These are phyloP conservation scores for Trichoderma polysporum DNA, from an alignment of 2,329 filamentous ascomycete genomes.

Conservation along the genomic window DNA sequence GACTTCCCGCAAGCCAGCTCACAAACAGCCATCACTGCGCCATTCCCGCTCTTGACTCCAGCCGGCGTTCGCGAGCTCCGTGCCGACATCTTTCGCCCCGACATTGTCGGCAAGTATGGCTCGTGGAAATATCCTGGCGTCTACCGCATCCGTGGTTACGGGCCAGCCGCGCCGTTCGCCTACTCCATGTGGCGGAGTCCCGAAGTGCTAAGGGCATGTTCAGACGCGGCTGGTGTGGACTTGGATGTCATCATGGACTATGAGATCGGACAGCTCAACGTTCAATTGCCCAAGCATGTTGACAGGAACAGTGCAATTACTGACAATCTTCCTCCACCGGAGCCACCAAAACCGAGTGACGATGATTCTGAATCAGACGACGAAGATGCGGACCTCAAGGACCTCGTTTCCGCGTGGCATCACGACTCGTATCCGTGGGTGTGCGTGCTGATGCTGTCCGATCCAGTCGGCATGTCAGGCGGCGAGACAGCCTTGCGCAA, in stretches of 20 bases:
- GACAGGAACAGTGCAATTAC: slow-evolving; percentile 26
- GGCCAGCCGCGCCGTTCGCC: slow-evolving; percentile 4
- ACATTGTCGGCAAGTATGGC: slow-evolving; percentile 19
- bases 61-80: slow-evolving; percentile 12
- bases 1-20: slow-evolving; percentile 12
- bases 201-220: slow-evolving; percentile 53
- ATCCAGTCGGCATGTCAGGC: slow-evolving; percentile 47
- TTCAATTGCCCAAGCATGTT: slow-evolving; percentile 32
- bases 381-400: slow-evolving; percentile 24
- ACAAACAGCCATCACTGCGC: slow-evolving; percentile 14
- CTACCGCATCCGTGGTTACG: slow-evolving; percentile 19
- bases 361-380: slow-evolving; percentile 26
- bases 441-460: slow-evolving; percentile 52
- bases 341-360: slow-evolving; percentile 28
- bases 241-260: slow-evolving; percentile 56
- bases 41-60: slow-evolving; percentile 12
- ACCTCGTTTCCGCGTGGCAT: slow-evolving; percentile 44
- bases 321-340: slow-evolving; percentile 25
- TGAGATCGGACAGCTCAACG: slow-evolving; percentile 59
- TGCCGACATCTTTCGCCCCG: slow-evolving; percentile 16
- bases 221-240: slow-evolving; percentile 47
- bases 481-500: slow-evolving; percentile 35
- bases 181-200: slow-evolving; percentile 51
- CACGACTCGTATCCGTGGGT: slow-evolving; percentile 52
- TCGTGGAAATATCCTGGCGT: slow-evolving; percentile 21